phyloP scores from a whole-genome alignment of 2,329 filamentous ascomycete species.

The Ploettnerulaceae sp. region DNA sequence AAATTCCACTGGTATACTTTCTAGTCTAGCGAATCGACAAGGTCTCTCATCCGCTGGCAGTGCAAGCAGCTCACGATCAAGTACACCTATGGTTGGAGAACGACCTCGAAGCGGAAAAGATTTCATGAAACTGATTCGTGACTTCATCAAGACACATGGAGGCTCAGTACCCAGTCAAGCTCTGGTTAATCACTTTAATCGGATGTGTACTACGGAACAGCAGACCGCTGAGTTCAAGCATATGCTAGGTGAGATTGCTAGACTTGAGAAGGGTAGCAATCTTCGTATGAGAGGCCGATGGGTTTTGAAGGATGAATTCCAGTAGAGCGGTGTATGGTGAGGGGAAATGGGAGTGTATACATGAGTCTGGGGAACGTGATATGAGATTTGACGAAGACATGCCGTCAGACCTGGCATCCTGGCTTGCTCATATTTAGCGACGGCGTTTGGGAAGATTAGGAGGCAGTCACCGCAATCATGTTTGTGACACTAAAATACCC shows the following conservation, averaged over 20 bases:
- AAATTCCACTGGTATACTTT: constrained; percentile 50
- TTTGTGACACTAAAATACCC: background rate
- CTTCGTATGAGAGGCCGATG: constrained; percentile 31
- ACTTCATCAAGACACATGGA: constrained; percentile 73
- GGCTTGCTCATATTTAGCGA: constrained; percentile 16
- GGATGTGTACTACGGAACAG: constrained; percentile 63
- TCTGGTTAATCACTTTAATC: constrained; percentile 85
- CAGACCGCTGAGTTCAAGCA: constrained; percentile 76
- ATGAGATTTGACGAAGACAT: background rate
- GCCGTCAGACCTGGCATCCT: background rate
- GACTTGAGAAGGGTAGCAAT: constrained; percentile 46
- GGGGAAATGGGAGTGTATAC: too few relatives aligned
- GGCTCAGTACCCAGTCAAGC: constrained; percentile 78
- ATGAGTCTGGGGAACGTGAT: background rate
- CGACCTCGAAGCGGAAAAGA: constrained; percentile 49
- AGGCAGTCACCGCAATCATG: background rate
- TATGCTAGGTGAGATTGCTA: constrained; percentile 72
- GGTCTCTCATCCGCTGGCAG: constrained; percentile 35
- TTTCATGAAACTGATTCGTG: constrained; percentile 67
- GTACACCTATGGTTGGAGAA: constrained; percentile 39
- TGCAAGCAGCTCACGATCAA: constrained; percentile 43
- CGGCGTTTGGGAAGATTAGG: constrained; percentile 11
- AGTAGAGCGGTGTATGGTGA: constrained; percentile 14
- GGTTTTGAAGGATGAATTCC: constrained; percentile 34
- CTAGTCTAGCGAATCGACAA: constrained; percentile 54